phyloP scores from a whole-genome alignment of 495 filamentous ascomycete species.

The Annulohypoxylon stygium region DNA sequence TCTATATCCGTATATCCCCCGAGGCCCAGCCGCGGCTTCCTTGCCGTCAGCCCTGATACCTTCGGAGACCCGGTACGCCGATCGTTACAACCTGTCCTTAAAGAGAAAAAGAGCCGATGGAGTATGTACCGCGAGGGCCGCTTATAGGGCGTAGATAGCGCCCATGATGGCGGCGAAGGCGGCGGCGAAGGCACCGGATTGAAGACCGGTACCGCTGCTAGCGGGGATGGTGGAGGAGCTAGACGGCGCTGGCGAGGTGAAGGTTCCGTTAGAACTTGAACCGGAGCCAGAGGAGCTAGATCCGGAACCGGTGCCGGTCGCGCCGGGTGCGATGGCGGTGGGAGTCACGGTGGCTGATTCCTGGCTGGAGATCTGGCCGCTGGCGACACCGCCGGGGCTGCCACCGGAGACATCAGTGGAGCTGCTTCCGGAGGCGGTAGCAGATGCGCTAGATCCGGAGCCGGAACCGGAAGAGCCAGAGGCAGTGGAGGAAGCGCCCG shows the following conservation, averaged over 20 bases:
- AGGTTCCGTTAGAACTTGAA: slow-evolving; percentile 44
- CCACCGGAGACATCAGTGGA: slow-evolving; percentile 40
- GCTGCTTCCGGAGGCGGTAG: slow-evolving; percentile 20
- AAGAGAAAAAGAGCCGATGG: slow-evolving; percentile 6
- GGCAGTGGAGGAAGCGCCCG: slow-evolving; percentile 21
- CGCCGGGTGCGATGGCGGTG: slow-evolving; percentile 26
- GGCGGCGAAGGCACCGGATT: slow-evolving; percentile 46
- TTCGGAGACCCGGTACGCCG: slow-evolving; percentile 34
- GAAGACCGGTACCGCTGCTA: slow-evolving; percentile 39
- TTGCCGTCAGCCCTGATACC: background rate
- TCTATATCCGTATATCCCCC: slow-evolving; percentile 41
- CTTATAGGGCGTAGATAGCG: slow-evolving; percentile 51
- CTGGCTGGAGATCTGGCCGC: slow-evolving; percentile 45
- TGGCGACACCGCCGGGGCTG: slow-evolving; percentile 38
- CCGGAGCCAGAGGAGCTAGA: slow-evolving; percentile 43
- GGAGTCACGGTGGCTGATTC: slow-evolving; percentile 42
- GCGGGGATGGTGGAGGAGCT: slow-evolving; percentile 39
- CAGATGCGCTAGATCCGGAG: slow-evolving; percentile 33
- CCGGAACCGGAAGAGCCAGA: slow-evolving; percentile 9
- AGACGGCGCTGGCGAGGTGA: slow-evolving; percentile 35
- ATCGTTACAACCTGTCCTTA: slow-evolving; percentile 18
- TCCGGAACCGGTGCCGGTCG: slow-evolving; percentile 46
- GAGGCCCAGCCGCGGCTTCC: slow-evolving; percentile 13
- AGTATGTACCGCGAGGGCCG: background rate
- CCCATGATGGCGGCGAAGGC: slow-evolving; percentile 50